A percentile compares a stretch with the other conserved stretches of the same genome.
phyloP scores from a whole-genome alignment of 768 basidiomycete species.

The Sporobolomyces pararoseus region DNA sequence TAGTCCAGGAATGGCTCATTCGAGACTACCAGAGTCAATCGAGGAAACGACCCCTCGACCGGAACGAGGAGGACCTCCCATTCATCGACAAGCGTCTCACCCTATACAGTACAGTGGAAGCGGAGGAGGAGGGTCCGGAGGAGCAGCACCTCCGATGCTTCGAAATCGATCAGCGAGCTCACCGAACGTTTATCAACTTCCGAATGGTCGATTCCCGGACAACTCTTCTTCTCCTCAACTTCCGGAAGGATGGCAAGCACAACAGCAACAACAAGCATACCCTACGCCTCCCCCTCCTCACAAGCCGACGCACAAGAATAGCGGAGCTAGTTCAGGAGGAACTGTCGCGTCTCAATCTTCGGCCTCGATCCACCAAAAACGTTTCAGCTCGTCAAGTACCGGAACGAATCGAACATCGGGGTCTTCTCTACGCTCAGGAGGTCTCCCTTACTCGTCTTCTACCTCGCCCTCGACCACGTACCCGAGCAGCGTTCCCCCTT shows the following conservation, averaged over 20 bases:
- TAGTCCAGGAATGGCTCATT: slow-evolving; percentile 27
- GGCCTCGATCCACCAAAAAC: slow-evolving; percentile 37
- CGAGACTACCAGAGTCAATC: slow-evolving; percentile 28
- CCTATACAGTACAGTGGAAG: slow-evolving; percentile 10
- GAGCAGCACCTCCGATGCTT: slow-evolving; percentile 46
- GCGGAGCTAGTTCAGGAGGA: slow-evolving; percentile 39
- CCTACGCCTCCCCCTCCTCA: slow-evolving; percentile 16
- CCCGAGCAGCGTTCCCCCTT: slow-evolving; percentile 11
- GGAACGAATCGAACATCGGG: slow-evolving; percentile 43
- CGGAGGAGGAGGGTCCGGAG: too few species aligned
- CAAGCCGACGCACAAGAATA: slow-evolving; percentile 16
- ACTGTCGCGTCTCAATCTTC: slow-evolving; percentile 36
- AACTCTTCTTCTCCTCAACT: slow-evolving; percentile 22
- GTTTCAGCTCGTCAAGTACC: slow-evolving; percentile 39
- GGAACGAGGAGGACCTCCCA: slow-evolving; percentile 20
- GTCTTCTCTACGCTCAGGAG: slow-evolving; percentile 41
- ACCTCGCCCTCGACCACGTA: slow-evolving; percentile 30
- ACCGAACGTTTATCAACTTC: slow-evolving; percentile 50
- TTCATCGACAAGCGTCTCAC: slow-evolving; percentile 40
- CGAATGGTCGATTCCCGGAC: slow-evolving; percentile 26
- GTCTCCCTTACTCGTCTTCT: slow-evolving; percentile 27
- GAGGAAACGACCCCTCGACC: slow-evolving; percentile 41
- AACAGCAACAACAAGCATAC: slow-evolving; percentile 13
- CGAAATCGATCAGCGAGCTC: slow-evolving; percentile 51
- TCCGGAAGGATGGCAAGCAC: slow-evolving; percentile 13